phyloP scores from a whole-genome alignment of 1,139 yeast species.

The Yamadazyma dushanensis region DNA sequence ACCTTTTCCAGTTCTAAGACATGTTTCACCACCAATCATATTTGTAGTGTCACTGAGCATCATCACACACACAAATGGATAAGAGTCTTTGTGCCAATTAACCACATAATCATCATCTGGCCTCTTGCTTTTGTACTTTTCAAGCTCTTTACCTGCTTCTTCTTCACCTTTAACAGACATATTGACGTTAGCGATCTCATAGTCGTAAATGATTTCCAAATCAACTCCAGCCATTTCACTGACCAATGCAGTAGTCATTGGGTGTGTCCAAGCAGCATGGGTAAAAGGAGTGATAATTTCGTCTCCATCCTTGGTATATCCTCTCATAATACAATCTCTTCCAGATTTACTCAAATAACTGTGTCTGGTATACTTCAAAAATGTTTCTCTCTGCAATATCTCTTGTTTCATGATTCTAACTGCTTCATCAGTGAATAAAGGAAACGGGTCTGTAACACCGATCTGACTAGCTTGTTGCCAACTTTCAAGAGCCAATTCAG shows the following conservation, averaged over 20 bases:
- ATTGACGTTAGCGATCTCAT: constrained; percentile 54
- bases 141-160: constrained; percentile 22
- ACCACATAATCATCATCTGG: constrained; percentile 45
- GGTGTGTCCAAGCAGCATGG: constrained; percentile 57
- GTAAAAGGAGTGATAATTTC: constrained; percentile 42
- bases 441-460: constrained; percentile 59
- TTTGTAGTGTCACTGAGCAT: constrained; percentile 58
- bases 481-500: constrained; percentile 40
- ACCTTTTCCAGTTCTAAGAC: constrained; percentile 43
- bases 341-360: constrained; percentile 42
- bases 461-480: constrained; percentile 45
- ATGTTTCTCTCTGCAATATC: constrained; percentile 42
- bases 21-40: constrained; percentile 64
- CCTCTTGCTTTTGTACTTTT: constrained; percentile 12
- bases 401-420: constrained; percentile 55
- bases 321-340: constrained; percentile 46
- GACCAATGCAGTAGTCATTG: constrained; percentile 49
- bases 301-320: constrained; percentile 39
- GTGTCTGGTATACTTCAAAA: constrained; percentile 43
- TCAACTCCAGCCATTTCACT: constrained; percentile 57
- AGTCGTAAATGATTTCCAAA: constrained; percentile 50
- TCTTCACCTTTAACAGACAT: constrained; percentile 39
- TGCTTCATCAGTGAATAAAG: constrained; percentile 58
- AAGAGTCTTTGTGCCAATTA: constrained; percentile 61
- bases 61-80: constrained; percentile 63